Evolutionary conservation across 164 flowering plant species (phyloP).

Genomic region (Nelumbo lutea): DNA sequence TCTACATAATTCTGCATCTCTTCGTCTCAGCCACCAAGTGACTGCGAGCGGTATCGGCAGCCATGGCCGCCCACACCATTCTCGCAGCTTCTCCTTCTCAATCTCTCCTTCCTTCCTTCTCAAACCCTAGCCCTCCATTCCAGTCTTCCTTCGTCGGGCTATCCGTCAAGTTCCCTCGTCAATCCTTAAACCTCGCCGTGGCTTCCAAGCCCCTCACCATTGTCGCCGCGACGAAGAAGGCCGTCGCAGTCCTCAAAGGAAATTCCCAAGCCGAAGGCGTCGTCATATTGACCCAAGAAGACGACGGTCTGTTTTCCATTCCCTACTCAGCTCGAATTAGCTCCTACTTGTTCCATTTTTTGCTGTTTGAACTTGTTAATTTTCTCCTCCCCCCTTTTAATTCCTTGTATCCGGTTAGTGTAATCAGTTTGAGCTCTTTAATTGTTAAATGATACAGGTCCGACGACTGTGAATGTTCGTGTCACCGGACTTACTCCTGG

Average conservation of each 20-base stretch:
- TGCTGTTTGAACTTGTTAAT: neutral
- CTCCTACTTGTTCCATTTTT: neutral
- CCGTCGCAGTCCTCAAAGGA: conserved; percentile 88
- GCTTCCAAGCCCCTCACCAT: conserved; percentile 34
- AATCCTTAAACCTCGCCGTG: conserved; percentile 15
- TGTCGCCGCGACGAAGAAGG: conserved; percentile 65
- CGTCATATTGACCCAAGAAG: conserved; percentile 71
- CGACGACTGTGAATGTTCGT: conserved; percentile 64
- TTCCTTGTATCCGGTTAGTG: neutral
- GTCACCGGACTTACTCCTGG: conserved; percentile 75
- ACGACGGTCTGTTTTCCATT: conserved; percentile 40
- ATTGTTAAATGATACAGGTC: conserved; percentile 41
- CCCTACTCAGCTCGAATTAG: too few species aligned
- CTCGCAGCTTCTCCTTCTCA: conserved; percentile 27
- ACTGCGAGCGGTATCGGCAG: conserved; percentile 32
- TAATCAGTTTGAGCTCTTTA: neutral
- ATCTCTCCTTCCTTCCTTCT: conserved; percentile 13
- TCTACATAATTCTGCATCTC: too few species aligned
- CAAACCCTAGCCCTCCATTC: conserved; percentile 19
- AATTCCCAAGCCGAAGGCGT: conserved; percentile 71
- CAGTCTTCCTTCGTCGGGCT: conserved; percentile 39
- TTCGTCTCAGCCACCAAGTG: too few species aligned
- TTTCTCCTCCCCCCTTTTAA: neutral
- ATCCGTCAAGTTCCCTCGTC: conserved; percentile 25
- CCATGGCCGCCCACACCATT: conserved; percentile 40